These are phyloP conservation scores for Skeletonema marinoi DNA, from an alignment of 108 stramenopile genomes.

Conservation along the genomic window DNA sequence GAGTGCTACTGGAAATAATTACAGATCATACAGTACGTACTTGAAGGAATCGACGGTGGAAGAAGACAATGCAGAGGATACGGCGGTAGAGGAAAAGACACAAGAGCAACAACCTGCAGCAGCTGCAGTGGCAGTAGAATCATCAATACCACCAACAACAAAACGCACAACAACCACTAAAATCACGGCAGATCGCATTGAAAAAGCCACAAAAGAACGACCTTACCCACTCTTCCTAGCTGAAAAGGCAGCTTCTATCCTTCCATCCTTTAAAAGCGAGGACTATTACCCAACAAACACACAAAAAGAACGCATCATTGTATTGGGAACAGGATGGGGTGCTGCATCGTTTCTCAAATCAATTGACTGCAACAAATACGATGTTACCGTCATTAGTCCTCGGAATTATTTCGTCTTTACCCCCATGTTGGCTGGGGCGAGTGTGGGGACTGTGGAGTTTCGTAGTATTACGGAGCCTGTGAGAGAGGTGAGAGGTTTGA, in stretches of 20 bases:
- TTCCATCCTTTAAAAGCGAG: constrained; percentile 7
- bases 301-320: constrained; percentile 78
- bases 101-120: background rate
- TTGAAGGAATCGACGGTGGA: background rate
- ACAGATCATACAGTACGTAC: background rate
- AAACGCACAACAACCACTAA: background rate
- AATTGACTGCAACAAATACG: constrained; percentile 79
- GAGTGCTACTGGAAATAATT: background rate
- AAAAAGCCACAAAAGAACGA: constrained; percentile 64
- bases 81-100: background rate
- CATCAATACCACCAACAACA: background rate
- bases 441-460: constrained; percentile 94
- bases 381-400: constrained; percentile 91
- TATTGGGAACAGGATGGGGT: constrained; percentile 95
- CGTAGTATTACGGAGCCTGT: constrained; percentile 91
- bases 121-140: background rate
- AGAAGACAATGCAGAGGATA: background rate
- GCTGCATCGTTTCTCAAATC: constrained; percentile 87
- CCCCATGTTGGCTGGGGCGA: constrained; percentile 95
- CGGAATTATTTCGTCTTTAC: constrained; percentile 95
- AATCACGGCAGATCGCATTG: constrained; percentile 36
- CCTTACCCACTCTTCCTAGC: constrained; percentile 84
- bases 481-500: constrained; percentile 63
- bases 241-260: constrained; percentile 76
- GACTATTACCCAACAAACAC: background rate